These are phyloP conservation scores for Leccinum uliginosum DNA, from an alignment of 768 basidiomycete species.

Conservation along the genomic window DNA sequence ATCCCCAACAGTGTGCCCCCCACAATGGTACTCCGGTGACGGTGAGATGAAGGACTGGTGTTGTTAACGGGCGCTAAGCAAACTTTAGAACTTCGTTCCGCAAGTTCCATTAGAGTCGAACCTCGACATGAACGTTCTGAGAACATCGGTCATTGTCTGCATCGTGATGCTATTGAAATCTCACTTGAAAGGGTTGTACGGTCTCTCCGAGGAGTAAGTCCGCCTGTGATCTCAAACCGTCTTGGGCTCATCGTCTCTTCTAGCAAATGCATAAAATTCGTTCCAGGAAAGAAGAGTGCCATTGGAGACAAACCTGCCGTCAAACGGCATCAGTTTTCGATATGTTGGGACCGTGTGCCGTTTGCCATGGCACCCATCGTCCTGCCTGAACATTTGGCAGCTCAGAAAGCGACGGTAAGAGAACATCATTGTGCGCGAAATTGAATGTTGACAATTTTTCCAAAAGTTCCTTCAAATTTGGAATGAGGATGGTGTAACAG, in stretches of 20 bases:
- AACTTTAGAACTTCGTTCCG: background rate
- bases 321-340: conserved; percentile 55
- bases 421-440: conserved; percentile 7
- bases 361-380: conserved; percentile 58
- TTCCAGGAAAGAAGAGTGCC: conserved; percentile 83
- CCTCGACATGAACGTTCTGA: conserved; percentile 36
- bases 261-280: conserved; percentile 91
- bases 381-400: conserved; percentile 55
- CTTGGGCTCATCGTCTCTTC: background rate
- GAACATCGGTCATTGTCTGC: conserved; percentile 73
- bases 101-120: conserved; percentile 3
- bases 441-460: conserved; percentile 1
- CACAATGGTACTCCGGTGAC: background rate
- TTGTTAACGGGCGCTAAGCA: background rate
- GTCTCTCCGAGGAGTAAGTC: conserved; percentile 86
- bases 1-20: conserved; percentile 12
- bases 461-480: conserved; percentile 70
- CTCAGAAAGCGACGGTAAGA: conserved; percentile 63
- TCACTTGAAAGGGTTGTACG: conserved; percentile 79
- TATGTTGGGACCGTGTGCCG: conserved; percentile 72
- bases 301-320: conserved; percentile 78
- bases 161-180: conserved; percentile 85
- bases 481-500: conserved; percentile 74
- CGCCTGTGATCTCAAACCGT: background rate
- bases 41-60: conserved; percentile 1